Percentiles rank a stretch among this genome's conserved stretches.
Conservation (phyloP, 768 basidiomycete species). For the Polyporus arcularius region DNA sequence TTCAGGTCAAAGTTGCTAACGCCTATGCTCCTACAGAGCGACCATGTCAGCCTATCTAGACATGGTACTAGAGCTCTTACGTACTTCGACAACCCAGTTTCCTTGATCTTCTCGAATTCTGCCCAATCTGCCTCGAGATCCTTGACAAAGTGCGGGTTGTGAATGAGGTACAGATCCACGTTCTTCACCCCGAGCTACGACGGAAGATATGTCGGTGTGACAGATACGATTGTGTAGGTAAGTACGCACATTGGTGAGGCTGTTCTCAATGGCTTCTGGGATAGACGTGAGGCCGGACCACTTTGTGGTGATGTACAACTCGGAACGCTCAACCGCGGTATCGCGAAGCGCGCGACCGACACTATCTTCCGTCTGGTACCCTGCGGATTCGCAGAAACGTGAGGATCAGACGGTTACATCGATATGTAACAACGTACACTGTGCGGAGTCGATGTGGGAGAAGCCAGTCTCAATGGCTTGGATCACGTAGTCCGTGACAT, state of each 20-base stretch:
- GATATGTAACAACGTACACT: conserved; percentile 30
- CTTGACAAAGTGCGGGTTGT: conserved; percentile 40
- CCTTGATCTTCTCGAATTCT: conserved; percentile 55
- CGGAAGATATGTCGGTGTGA: not conserved
- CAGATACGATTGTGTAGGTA: no score
- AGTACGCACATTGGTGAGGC: conserved; percentile 49
- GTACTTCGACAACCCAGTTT: conserved; percentile 41
- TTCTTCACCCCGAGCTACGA: conserved; percentile 58
- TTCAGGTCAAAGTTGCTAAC: conserved; percentile 67
- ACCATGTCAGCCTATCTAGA: not conserved
- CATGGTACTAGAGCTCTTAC: not conserved
- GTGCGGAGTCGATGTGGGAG: conserved; percentile 64
- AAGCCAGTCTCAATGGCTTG: conserved; percentile 64
- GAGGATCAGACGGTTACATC: not conserved
- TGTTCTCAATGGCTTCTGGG: conserved; percentile 43
- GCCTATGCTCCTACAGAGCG: conserved; percentile 60
- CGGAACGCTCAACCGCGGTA: conserved; percentile 35
- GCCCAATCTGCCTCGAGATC: conserved; percentile 47
- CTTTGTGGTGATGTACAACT: conserved; percentile 47
- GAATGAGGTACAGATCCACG: conserved; percentile 74
- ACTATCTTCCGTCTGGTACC: conserved; percentile 38
- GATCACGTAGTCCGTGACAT: conserved; percentile 54
- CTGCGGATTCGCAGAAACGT: conserved; percentile 19
- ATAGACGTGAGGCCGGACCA: conserved; percentile 42
- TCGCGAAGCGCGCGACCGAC: conserved; percentile 40